Conservation (phyloP, 2,329 filamentous ascomycete species). For the Penicillium carneum region DNA sequence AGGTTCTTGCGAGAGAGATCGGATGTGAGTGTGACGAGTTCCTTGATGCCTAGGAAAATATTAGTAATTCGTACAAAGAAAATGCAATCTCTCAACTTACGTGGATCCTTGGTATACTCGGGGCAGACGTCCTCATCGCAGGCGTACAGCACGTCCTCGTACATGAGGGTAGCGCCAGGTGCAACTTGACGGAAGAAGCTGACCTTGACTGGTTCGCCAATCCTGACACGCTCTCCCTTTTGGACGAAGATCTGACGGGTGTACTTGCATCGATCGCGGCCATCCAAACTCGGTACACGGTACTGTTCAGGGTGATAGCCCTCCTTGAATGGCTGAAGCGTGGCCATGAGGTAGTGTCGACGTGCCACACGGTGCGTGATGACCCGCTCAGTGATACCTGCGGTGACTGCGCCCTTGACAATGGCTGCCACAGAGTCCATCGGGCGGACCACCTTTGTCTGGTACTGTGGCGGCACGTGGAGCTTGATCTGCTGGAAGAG, state of each 20-base stretch:
- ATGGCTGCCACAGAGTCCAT: slow-evolving; percentile 99
- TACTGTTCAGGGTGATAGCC: slow-evolving; percentile 98
- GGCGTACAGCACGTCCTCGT: slow-evolving; percentile 96
- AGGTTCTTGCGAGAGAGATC: slow-evolving; percentile 97
- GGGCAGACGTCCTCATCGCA: slow-evolving; percentile 98
- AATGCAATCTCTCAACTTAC: slow-evolving; percentile 67
- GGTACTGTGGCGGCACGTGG: slow-evolving; percentile 96
- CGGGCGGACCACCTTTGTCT: slow-evolving; percentile 94
- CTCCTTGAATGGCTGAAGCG: slow-evolving; percentile 97
- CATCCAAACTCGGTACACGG: slow-evolving; percentile 92
- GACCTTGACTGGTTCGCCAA: slow-evolving; percentile 97
- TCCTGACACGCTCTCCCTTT: slow-evolving; percentile 98
- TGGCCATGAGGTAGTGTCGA: slow-evolving; percentile 98
- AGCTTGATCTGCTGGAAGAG: slow-evolving; percentile 99
- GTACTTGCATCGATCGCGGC: slow-evolving; percentile 98
- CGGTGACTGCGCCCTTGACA: slow-evolving; percentile 96
- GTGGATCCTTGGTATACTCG: slow-evolving; percentile 98
- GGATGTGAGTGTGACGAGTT: slow-evolving; percentile 95
- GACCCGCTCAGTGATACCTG: slow-evolving; percentile 95
- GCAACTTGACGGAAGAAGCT: slow-evolving; percentile 98
- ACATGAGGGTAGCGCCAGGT: slow-evolving; percentile 96
- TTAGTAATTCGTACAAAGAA: background rate
- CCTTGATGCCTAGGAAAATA: slow-evolving; percentile 81
- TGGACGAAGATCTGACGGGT: slow-evolving; percentile 98
- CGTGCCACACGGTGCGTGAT: slow-evolving; percentile 96